These are phyloP conservation scores for Podospora didyma DNA, from an alignment of 495 filamentous ascomycete species.

Conservation along the genomic window DNA sequence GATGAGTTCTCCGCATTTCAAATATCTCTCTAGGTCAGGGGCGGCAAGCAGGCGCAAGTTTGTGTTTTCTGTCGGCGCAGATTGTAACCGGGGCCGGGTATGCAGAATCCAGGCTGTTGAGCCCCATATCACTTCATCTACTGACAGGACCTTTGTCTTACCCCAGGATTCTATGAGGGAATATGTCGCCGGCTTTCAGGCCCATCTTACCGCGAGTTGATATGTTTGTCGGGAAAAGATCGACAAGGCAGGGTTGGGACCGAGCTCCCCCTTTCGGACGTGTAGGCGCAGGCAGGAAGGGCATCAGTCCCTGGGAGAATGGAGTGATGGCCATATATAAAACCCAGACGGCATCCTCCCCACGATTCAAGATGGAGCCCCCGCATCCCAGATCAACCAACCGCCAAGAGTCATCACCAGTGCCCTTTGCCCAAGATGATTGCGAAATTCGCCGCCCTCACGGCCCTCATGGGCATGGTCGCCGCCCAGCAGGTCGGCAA, in stretches of 20 bases:
- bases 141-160: conserved; percentile 3
- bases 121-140: conserved; percentile 18
- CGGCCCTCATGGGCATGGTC: conserved; percentile 35
- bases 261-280: conserved; percentile 3
- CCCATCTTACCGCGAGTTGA: conserved; percentile 17
- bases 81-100: conserved; percentile 15
- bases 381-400: not conserved
- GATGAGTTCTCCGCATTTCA: not conserved
- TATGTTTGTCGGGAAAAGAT: not conserved
- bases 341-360: conserved; percentile 1
- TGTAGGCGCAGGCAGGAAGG: not conserved
- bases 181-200: conserved; percentile 17
- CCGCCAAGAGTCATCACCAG: conserved; percentile 4
- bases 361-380: not conserved
- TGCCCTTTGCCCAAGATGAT: conserved; percentile 16
- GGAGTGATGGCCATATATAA: conserved; percentile 12
- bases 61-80: conserved; percentile 3
- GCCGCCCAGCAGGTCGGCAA: conserved; percentile 54
- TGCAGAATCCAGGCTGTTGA: conserved; percentile 17
- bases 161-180: conserved; percentile 9
- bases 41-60: not conserved
- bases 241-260: conserved; percentile 1
- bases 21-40: not conserved
- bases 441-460: conserved; percentile 21
- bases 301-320: not conserved